Evolutionary conservation across 768 basidiomycete genomes (phyloP).

Genomic region (Suillus cothurnatus): DNA sequence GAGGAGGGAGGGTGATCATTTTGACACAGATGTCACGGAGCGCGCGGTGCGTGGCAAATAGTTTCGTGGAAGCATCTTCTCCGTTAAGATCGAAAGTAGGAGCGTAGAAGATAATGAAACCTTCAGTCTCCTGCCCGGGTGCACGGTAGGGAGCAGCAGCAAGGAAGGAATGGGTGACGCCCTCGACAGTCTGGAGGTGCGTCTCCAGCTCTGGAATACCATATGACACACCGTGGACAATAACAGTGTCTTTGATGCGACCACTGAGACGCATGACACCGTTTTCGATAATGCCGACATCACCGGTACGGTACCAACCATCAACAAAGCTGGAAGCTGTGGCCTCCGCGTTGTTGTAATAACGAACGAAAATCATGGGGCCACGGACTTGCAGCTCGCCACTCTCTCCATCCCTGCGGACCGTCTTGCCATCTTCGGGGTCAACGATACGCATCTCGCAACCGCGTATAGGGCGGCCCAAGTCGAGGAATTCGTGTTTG

Average conservation of each 20-base stretch:
- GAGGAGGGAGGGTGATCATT: constrained; percentile 37
- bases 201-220: constrained; percentile 40
- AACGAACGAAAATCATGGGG: constrained; percentile 42
- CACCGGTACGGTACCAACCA: constrained; percentile 61
- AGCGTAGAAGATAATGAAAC: constrained; percentile 45
- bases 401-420: constrained; percentile 30
- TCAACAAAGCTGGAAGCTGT: constrained; percentile 47
- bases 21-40: constrained; percentile 30
- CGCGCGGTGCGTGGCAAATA: constrained; percentile 29
- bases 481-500: constrained; percentile 38
- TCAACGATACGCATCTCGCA: constrained; percentile 38
- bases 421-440: constrained; percentile 22
- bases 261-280: constrained; percentile 39
- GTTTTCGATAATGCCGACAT: constrained; percentile 42
- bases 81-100: constrained; percentile 25
- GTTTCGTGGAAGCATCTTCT: constrained; percentile 20
- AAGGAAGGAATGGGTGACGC: constrained; percentile 37
- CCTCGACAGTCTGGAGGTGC: constrained; percentile 41
- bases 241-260: constrained; percentile 46
- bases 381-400: constrained; percentile 44
- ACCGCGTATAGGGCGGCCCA: constrained; percentile 28
- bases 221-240: constrained; percentile 47
- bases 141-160: constrained; percentile 42
- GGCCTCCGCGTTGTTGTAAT: constrained; percentile 47
- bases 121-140: constrained; percentile 41